Conservation (phyloP, 2,329 filamentous ascomycete species). For the Claviceps capensis region DNA sequence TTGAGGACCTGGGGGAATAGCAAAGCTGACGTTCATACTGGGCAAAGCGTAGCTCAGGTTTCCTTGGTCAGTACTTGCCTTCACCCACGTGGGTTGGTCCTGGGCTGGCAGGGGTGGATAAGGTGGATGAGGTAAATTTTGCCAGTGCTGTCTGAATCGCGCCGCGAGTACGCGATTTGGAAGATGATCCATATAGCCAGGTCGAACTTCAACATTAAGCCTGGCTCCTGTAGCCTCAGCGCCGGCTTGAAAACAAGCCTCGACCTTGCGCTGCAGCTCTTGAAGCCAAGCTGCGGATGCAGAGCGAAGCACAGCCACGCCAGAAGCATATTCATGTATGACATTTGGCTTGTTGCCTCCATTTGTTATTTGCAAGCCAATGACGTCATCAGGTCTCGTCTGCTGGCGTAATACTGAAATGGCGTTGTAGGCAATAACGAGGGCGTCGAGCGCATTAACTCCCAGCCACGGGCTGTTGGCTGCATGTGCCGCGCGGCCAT, state of each 20-base stretch:
- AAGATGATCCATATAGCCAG: conserved; percentile 39
- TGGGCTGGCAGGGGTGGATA: conserved; percentile 20
- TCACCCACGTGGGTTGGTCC: conserved; percentile 12
- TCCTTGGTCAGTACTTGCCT: conserved; percentile 45
- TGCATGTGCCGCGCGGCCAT: conserved; percentile 41
- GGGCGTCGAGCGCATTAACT: conserved; percentile 42
- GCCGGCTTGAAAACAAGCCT: conserved; percentile 24
- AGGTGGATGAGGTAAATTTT: conserved; percentile 18
- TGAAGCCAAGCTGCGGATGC: conserved; percentile 25
- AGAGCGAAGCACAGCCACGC: conserved; percentile 30
- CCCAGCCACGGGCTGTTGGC: conserved; percentile 42
- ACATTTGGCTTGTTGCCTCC: conserved; percentile 40
- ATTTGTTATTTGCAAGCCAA: conserved; percentile 36
- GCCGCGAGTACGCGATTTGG: conserved; percentile 35
- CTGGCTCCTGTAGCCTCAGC: conserved; percentile 30
- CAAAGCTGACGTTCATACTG: conserved; percentile 37
- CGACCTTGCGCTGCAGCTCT: conserved; percentile 26
- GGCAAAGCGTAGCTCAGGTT: conserved; percentile 45
- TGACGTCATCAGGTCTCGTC: conserved; percentile 34
- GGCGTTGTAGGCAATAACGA: conserved; percentile 32
- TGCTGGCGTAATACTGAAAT: conserved; percentile 41
- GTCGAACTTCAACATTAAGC: conserved; percentile 24
- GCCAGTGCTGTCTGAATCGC: conserved; percentile 30
- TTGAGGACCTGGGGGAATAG: conserved; percentile 26
- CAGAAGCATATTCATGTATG: conserved; percentile 35